Percentiles rank a stretch among this genome's conserved stretches.
phyloP scores from a whole-genome alignment of 441 rosid genomes.

The Gossypium gossypioides region DNA sequence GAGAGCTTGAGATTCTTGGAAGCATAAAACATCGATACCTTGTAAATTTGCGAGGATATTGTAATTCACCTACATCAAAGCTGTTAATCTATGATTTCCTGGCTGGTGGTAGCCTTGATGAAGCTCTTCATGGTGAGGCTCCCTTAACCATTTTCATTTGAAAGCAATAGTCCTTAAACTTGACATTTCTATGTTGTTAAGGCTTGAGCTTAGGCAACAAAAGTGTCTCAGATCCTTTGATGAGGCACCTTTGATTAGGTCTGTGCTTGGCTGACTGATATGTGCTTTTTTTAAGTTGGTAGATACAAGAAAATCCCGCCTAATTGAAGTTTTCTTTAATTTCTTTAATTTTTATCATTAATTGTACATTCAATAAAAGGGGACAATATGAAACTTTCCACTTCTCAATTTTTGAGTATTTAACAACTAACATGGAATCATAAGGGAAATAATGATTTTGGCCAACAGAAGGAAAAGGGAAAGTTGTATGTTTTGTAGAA shows the following conservation, averaged over 20 bases:
- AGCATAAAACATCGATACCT: conserved; percentile 90
- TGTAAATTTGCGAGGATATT: conserved; percentile 93
- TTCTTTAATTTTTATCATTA: neutral
- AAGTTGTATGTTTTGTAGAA: neutral
- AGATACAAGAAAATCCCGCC: neutral
- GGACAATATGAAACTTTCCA: neutral
- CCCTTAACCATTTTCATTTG: neutral
- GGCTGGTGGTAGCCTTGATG: conserved; percentile 95
- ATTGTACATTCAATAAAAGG: neutral
- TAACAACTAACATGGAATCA: neutral
- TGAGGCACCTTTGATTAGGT: neutral
- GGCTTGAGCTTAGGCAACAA: neutral
- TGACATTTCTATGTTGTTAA: neutral
- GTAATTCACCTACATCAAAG: conserved; percentile 92
- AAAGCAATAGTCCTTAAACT: neutral
- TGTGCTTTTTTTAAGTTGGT: neutral
- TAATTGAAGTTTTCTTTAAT: neutral
- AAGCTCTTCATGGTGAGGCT: conserved; percentile 84
- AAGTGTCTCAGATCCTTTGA: neutral
- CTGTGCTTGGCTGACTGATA: neutral
- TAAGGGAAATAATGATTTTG: neutral
- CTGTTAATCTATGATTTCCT: conserved; percentile 80
- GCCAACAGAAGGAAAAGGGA: neutral
- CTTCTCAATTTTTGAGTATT: neutral
- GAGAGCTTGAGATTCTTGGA: conserved; percentile 97